These are phyloP conservation scores for Fusarium oligoseptatum DNA, from an alignment of 2,329 filamentous ascomycete species.

Conservation along the genomic window DNA sequence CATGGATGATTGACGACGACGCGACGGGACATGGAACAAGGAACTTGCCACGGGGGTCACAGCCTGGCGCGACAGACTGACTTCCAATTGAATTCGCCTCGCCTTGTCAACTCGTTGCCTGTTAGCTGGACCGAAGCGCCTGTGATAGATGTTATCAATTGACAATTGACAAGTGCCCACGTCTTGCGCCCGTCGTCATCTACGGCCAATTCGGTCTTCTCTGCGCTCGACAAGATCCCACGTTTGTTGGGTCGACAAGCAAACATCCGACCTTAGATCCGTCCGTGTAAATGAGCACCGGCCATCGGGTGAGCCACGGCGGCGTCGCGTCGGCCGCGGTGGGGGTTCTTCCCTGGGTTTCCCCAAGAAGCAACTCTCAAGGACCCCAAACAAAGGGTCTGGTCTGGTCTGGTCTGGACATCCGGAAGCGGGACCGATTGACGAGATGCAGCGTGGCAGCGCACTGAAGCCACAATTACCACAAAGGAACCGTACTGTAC, in stretches of 20 bases:
- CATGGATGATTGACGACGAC: not conserved
- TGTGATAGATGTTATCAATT: slow-evolving; percentile 3
- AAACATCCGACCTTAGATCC: not conserved
- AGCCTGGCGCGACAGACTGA: not conserved
- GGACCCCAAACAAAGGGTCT: slow-evolving; percentile 34
- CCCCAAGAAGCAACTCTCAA: slow-evolving; percentile 26
- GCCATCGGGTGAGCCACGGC: slow-evolving; percentile 6
- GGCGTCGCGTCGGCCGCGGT: slow-evolving; percentile 8
- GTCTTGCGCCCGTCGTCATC: not conserved
- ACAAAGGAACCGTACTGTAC: not conserved
- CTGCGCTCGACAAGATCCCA: not conserved
- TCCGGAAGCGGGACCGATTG: slow-evolving; percentile 46
- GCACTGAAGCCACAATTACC: slow-evolving; percentile 5
- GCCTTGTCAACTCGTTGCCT: not conserved
- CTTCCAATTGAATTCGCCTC: not conserved
- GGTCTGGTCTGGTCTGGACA: slow-evolving; percentile 30
- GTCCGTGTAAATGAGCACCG: slow-evolving; percentile 5
- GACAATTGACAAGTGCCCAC: not conserved
- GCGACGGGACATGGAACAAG: slow-evolving; percentile 6
- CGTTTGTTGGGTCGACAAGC: not conserved
- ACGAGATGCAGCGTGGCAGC: slow-evolving; percentile 44
- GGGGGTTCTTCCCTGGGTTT: slow-evolving; percentile 23
- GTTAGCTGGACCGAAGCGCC: slow-evolving; percentile 1
- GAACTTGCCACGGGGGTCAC: slow-evolving; percentile 3
- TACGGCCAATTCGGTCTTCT: not conserved